Base-by-base conservation (phyloP, 1,284 basidiomycete species). In the Sporisorium iseilematis-ciliati region DNA sequence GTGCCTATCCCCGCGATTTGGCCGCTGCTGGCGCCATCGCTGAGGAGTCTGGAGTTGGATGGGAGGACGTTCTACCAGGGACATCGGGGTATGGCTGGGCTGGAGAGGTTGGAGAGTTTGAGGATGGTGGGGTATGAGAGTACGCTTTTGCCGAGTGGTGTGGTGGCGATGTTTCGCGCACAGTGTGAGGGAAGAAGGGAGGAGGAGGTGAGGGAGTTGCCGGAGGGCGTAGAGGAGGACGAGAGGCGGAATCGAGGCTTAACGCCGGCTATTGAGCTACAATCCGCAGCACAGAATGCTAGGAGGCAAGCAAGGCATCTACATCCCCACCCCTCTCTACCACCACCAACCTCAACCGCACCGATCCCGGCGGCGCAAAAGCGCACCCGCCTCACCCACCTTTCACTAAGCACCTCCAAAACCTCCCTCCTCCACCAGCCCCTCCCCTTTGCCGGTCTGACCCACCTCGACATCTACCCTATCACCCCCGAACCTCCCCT, bases 401-500 rank as follows among this genome's bases (percentile, higher is more conserved):
- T 77, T 43, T 61, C 56, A 2, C 57, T 77, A 16, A 62, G 66
- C 12, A 52, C 63, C 35, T 63, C 58, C 29, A 73, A 73, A 56
- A 73, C 75, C 7, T 70, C 67, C 0, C 45, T 73, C 11, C 31
- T 77, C 18, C 75, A 73, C 51, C 58, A 64, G 35, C 23, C 51
- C 1, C 1, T n/a, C 23, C 59, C 54, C n/a, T 76, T 72, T 53
- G 7, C 16, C 18, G 38, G 33, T 10, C 41, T 77, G 7, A 58
- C 58, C 4, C 58, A 60, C n/a, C 56, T 77, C 11, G 65, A 72
- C 59, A 48, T 77, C 56, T 77, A 53, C 38, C 41, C 75, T 26
- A 57, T 77, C 35, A 77, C 75, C 10, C 75, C 69, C 0, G 52
- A 63, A 46, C 65, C 69, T 0, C 75, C 75, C 0, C 63, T 77